Evolutionary conservation across 1,284 basidiomycete species (phyloP), one percentile per base, ranked within the genome.

Genomic region (Jaminaea rosea): DNA sequence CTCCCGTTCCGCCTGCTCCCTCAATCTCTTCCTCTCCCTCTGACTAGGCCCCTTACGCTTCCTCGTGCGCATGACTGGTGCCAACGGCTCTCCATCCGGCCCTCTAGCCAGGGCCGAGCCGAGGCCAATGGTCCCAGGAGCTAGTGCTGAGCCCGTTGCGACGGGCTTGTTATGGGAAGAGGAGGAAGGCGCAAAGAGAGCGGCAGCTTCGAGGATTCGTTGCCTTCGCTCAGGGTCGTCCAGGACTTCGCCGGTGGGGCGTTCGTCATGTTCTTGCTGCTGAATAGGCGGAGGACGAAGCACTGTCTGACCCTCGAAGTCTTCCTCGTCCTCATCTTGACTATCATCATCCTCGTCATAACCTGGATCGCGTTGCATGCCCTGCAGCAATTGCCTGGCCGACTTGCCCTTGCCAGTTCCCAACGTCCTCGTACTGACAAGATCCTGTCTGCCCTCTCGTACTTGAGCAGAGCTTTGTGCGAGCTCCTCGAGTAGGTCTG

Each of bases 51-150:
- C 58, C 21, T 58, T 50, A 24, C 61, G 56, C 37, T 65, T 72
- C n/a, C 66, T 62, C 53, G 47, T 49, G 9, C 46, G 34, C 51
- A 62, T 59, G 23, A 53, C 37, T 1, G 62, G 60, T 39, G 58
- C 49, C 27, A 67, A 28, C 1, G 60, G 57, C 21, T 63, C 55
- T 31, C 68, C 69, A 26, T 67, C 61, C 3, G 65, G 48, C 17
- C 64, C 67, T 44, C 49, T 60, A 5, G 67, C 67, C 1, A 72
- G 55, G 4, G 70, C 68, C 1, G 67, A 69, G n/a, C 70, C 70
- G 17, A 69, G 47, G 9, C 53, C 46, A 9, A 57, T 49, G 7
- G 56, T 46, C n/a, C 4, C 28, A 7, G 26, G 15, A 31, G 48
- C 39, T 4, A 56, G 55, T 11, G 48, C 55, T 3, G 62, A 56